These are phyloP conservation scores for Salix purpurea DNA, from an alignment of 345 rosid species.

Conservation along the genomic window DNA sequence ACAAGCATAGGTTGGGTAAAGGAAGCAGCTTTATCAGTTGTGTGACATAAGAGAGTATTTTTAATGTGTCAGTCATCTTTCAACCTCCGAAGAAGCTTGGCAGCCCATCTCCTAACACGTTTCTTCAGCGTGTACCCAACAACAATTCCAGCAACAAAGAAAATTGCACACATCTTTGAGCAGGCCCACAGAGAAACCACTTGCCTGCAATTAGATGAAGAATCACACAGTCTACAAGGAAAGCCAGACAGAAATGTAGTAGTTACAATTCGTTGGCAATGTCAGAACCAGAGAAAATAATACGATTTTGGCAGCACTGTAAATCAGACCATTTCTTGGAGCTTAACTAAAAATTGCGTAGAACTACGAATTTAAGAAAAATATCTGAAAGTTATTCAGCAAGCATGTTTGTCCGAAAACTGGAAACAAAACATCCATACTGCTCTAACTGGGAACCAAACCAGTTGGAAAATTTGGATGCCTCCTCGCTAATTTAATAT, in stretches of 20 bases:
- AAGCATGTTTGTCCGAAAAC: neutral
- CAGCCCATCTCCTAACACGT: conserved; percentile 72
- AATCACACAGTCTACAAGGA: neutral
- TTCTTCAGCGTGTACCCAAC: conserved; percentile 71
- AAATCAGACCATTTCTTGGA: neutral
- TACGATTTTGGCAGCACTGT: neutral
- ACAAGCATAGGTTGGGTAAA: neutral
- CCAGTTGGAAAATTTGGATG: neutral
- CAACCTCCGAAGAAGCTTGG: conserved; percentile 52
- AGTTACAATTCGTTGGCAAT: neutral
- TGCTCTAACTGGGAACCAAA: neutral
- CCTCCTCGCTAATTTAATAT: neutral
- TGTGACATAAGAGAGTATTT: neutral
- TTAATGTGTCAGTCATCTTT: conserved; percentile 50
- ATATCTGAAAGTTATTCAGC: conserved; percentile 1
- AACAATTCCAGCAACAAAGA: conserved; percentile 72
- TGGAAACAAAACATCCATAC: neutral
- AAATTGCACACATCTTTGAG: conserved; percentile 71
- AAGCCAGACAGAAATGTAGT: neutral
- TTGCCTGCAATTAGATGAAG: conserved; percentile 32
- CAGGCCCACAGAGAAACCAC: conserved; percentile 64
- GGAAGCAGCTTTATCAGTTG: neutral
- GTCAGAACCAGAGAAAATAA: neutral
- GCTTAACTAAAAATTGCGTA: neutral
- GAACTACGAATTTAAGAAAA: neutral